phyloP scores from a whole-genome alignment of 1,284 basidiomycete genomes.

The Lignosus rhinocerotis region DNA sequence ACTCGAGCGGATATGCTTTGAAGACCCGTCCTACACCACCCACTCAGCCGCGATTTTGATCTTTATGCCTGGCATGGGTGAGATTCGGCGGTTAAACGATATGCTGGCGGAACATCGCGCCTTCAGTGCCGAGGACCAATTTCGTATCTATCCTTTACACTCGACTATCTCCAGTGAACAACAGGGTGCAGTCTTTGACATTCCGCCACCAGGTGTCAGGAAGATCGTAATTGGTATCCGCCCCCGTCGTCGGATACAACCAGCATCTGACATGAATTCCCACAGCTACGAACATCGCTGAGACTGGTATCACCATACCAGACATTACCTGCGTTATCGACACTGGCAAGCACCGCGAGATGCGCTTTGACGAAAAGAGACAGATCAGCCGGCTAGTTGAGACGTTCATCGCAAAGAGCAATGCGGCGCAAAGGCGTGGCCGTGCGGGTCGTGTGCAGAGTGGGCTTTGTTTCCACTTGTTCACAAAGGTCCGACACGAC shows the following conservation, averaged over 20 bases:
- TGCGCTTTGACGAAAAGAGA: conserved; percentile 97
- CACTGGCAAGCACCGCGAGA: conserved; percentile 91
- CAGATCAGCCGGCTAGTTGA: conserved; percentile 94
- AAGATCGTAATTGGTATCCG: conserved; percentile 89
- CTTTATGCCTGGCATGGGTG: conserved; percentile 93
- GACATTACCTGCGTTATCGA: conserved; percentile 99
- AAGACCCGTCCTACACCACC: conserved; percentile 48
- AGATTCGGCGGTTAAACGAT: conserved; percentile 90
- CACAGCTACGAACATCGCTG: conserved; percentile 75
- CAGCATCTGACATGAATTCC: not conserved
- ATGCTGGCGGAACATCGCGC: conserved; percentile 73
- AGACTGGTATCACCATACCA: conserved; percentile 93
- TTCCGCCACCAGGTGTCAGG: conserved; percentile 76
- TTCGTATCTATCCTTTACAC: conserved; percentile 90
- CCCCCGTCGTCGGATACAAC: not conserved
- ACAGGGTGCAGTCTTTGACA: conserved; percentile 89
- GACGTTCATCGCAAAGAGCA: conserved; percentile 91
- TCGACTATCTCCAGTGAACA: conserved; percentile 90
- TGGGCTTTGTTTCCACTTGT: conserved; percentile 95
- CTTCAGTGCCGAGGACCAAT: conserved; percentile 70
- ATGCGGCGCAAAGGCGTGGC: conserved; percentile 91
- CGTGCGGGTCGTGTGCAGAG: conserved; percentile 90
- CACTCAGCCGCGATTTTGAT: conserved; percentile 88
- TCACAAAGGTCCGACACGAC: conserved; percentile 89
- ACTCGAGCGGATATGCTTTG: conserved; percentile 86